Evolutionary conservation across 2,329 filamentous ascomycete species (phyloP), one percentile per base, ranked within the genome.

Genomic region (Fusarium tjaetaba): DNA sequence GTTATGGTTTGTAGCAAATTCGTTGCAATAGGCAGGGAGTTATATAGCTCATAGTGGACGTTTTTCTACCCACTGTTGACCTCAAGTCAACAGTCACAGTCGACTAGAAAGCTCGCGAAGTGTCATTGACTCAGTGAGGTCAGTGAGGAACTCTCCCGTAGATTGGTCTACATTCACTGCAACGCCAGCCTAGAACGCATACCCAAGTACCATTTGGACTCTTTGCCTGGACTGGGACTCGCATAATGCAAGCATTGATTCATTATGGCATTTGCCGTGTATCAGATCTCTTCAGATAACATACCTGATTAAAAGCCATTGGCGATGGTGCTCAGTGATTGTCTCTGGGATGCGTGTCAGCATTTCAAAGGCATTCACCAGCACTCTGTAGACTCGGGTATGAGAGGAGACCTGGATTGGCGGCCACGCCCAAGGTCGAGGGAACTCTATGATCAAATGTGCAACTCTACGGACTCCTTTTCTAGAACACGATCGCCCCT

Each of bases 351-450:
- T 18, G 22, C 5, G 6, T 11, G 7, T 24, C 4, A 36, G 15
- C 8, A 11, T 5, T 32, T 9, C 3, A 4, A 26, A 15, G n/a
- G 10, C 10, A 52, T 52, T 15, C 49, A 36, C 8, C 9, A 14
- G 8, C 32, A 20, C n/a, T 36, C n/a, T 14, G 22, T n/a, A 18
- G n/a, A 16, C 7, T 9, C 30, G 16, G 22, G 7, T 24, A 24
- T 9, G 15, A 4, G 11, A 18, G 7, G n/a, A n/a, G 15, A 4
- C 3, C 28, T 32, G 28, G 11, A 18, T 24, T 43, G 9, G 41
- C 1, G 15, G 41, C 6, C 9, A 43, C 15, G 0, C 15, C 4
- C 18, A 26, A 26, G 42, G 14, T 13, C 14, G 1, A 4, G 14
- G 14, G 10, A 32, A 4, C 4, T 49, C 28, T 18, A 9, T 7